A percentile compares a stretch with the other conserved stretches of the same genome.
Conservation (phyloP, 257 asterid species). For the Cruciata laevipes region DNA sequence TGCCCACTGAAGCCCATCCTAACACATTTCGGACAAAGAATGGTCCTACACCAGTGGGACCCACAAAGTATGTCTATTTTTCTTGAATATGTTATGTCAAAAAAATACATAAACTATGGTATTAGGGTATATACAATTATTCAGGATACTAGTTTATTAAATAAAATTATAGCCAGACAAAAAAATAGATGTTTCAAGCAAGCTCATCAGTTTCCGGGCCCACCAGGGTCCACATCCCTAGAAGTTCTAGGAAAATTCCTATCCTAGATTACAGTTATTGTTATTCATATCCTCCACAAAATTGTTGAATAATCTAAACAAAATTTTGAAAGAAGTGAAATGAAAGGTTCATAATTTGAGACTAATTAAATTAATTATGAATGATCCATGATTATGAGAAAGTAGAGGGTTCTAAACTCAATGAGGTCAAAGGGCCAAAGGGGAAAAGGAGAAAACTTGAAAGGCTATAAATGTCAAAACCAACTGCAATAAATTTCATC, state of each 20-base stretch:
- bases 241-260: too few species aligned
- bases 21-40: neutral
- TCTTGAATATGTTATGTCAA: too few species aligned
- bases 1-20: neutral
- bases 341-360: neutral
- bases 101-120: too few species aligned
- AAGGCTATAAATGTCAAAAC: slow-evolving; percentile 3
- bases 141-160: neutral
- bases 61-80: neutral
- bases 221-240: neutral
- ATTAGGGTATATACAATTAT: neutral
- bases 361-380: neutral
- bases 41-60: neutral
- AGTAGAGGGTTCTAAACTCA: neutral
- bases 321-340: too few species aligned
- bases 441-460: neutral
- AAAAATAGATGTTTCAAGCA: neutral
- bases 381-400: neutral
- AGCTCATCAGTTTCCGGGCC: neutral
- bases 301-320: neutral
- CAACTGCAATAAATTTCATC: slow-evolving; percentile 8
- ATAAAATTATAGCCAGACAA: neutral
- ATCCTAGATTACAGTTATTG: too few species aligned
- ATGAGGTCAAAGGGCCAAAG: neutral
- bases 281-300: neutral